Evolutionary conservation across 768 basidiomycete genomes (phyloP), one percentile per base, ranked within the genome.

Genomic region (Pisolithus sp.): DNA sequence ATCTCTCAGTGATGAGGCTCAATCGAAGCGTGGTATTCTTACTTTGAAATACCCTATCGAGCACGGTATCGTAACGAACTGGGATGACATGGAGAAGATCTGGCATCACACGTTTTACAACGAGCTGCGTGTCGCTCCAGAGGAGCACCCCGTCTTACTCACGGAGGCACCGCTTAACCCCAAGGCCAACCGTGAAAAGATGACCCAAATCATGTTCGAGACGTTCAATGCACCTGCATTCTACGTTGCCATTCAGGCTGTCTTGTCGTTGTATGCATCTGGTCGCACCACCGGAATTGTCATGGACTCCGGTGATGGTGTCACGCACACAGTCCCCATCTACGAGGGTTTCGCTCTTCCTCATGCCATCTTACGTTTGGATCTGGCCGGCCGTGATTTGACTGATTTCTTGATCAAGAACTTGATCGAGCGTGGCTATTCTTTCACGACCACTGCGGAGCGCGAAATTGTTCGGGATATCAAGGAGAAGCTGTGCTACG

Each of bases 61-160:
- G 70, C 90, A 92, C 74, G 89, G 90, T 72, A 87, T 92, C 65
- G 89, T 95, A 69, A 93, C 92, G 71, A 93, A 96, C 83, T 96
- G 93, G 93, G 93, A 94, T 63, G 93, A 94, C 73, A 94, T 94
- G 92, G 93, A 95, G 77, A 93, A 94, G 76, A 94, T 94, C 69
- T 95, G 92, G 92, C 91, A 93, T 70, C 92, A 94, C 77, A 93
- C 93, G 30, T 95, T 94, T 73, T 94, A 85, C 73, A 86, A 86
- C 62, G 85, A 86, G 62, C 77, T 86, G 53, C 84, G 85, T 67
- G 84, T 86, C 52, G 85, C 85, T 3, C 84, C 84, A 9, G 85
- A 86, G 65, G 85, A 86, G 63, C 85, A 85, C 70, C 85, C 83
- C 31, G 79, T 86, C 57, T 70, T 85, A 7, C 75, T 85, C 57